Base-by-base conservation (phyloP, 495 filamentous ascomycete species). In the Rusavskia elegans region DNA sequence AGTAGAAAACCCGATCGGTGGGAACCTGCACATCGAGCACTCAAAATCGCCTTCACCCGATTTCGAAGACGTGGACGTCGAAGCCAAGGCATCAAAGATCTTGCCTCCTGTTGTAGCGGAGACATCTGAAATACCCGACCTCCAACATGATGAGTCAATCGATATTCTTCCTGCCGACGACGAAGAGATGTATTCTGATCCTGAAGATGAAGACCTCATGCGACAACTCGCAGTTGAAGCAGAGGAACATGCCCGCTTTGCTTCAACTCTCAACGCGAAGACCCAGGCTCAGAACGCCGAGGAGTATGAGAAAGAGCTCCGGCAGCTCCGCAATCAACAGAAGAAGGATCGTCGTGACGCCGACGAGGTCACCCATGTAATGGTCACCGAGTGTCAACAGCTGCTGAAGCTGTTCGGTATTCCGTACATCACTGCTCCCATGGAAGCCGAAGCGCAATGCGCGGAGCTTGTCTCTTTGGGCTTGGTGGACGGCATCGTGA, bases 381-480 rank as follows among this genome's bases (percentile, higher is more conserved):
- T 98, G 92, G 79, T 96, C 40, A 80, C 81, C 2, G 92, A 98
- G 66, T 95, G 89, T 60, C 92, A 98, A 66, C 83, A 92, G 55
- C 73, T 98, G 0, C 79, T 98, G 45, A 74, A 74, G 17, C 81
- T 94, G 38, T 98, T 98, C 64, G 92, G 92, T 16, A 73, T 98
- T 21, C 92, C 92, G 0, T 98, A 96, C 64, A 83, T 98, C 59
- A 97, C 90, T 0, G 92, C 92, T 0, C 92, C 92, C 1, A 95
- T 96, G 92, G 92, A 98, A 76, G 92, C 92, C 8, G 92, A 98
- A 74, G 92, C 92, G 10, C 92, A 98, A 61, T 98, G 92, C 61
- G 92, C 92, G 21, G 85, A 95, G 63, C 76, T 98, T 6, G 89
- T 97, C 3, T 68, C 66, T 1, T 70, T 96, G 6, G 84, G 85